These are phyloP conservation scores for Chamaenerion angustifolium DNA, from an alignment of 345 rosid genomes.

Conservation along the genomic window DNA sequence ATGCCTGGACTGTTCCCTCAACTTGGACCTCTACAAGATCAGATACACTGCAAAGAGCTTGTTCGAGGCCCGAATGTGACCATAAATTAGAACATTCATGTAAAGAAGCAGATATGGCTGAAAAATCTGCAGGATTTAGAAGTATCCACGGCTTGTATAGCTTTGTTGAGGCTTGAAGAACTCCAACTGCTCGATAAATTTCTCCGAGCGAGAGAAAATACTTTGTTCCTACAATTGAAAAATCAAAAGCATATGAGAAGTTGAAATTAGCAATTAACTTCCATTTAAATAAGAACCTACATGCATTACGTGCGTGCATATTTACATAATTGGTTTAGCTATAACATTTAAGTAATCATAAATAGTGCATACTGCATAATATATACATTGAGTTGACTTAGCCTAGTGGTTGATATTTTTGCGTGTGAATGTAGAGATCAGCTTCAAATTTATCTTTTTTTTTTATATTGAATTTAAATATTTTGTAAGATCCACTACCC, in stretches of 20 bases:
- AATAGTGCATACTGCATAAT: background rate
- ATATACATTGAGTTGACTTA: background rate
- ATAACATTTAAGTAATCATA: background rate
- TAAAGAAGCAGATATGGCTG: conserved; percentile 25
- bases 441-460: too few relatives aligned
- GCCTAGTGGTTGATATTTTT: too few relatives aligned
- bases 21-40: conserved; percentile 16
- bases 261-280: background rate
- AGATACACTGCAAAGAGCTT: conserved; percentile 36
- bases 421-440: too few relatives aligned
- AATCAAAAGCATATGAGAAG: background rate
- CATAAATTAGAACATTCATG: conserved; percentile 46
- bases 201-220: conserved; percentile 61
- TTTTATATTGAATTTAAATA: too few relatives aligned
- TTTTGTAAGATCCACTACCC: too few relatives aligned
- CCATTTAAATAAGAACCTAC: too few relatives aligned
- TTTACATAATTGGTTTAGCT: background rate
- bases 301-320: too few relatives aligned
- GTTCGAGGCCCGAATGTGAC: conserved; percentile 65
- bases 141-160: conserved; percentile 73
- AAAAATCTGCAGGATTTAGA: conserved; percentile 21
- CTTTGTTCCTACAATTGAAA: conserved; percentile 35
- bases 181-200: conserved; percentile 57
- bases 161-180: conserved; percentile 44
- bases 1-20: conserved; percentile 15